A percentile compares a stretch with the other conserved stretches of the same genome.
Evolutionary conservation across 2,329 filamentous ascomycete species (phyloP).

Genomic region (Nemania sp.): DNA sequence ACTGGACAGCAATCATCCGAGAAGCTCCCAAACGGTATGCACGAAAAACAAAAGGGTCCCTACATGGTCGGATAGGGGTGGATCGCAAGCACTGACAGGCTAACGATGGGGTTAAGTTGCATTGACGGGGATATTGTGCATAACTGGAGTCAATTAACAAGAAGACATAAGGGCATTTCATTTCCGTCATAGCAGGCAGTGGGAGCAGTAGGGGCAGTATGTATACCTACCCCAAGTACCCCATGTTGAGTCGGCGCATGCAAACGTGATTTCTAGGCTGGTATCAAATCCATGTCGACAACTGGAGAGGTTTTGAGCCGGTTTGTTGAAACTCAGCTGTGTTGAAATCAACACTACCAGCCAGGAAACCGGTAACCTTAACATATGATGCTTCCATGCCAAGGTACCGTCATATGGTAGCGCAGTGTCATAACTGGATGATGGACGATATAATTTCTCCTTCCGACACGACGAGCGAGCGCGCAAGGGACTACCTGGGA

Average conservation of each 20-base stretch:
- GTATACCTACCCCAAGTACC: slow-evolving; percentile 1
- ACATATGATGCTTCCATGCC: slow-evolving; percentile 10
- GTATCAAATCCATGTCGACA: slow-evolving; percentile 5
- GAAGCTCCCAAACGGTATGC: slow-evolving; percentile 31
- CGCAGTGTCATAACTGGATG: not conserved
- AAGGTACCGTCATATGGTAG: not conserved
- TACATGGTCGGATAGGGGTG: slow-evolving; percentile 29
- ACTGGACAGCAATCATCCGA: slow-evolving; percentile 35
- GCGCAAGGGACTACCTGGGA: slow-evolving; percentile 1
- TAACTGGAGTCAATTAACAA: slow-evolving; percentile 23
- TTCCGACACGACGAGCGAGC: not conserved
- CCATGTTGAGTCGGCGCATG: slow-evolving; percentile 6
- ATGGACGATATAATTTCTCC: not conserved
- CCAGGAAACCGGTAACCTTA: slow-evolving; percentile 22
- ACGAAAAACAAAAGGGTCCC: slow-evolving; percentile 32
- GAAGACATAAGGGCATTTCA: slow-evolving; percentile 13
- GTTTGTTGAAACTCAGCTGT: slow-evolving; percentile 18
- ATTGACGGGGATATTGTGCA: slow-evolving; percentile 31
- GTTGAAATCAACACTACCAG: slow-evolving; percentile 8
- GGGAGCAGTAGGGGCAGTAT: too few relatives aligned
- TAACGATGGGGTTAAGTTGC: slow-evolving; percentile 15
- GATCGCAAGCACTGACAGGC: slow-evolving; percentile 15
- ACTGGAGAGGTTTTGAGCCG: slow-evolving; percentile 18
- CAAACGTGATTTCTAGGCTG: not conserved
- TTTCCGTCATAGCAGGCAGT: slow-evolving; percentile 20